These are phyloP conservation scores for Leucogyrophana mollusca DNA, from an alignment of 768 basidiomycete species.

Conservation along the genomic window DNA sequence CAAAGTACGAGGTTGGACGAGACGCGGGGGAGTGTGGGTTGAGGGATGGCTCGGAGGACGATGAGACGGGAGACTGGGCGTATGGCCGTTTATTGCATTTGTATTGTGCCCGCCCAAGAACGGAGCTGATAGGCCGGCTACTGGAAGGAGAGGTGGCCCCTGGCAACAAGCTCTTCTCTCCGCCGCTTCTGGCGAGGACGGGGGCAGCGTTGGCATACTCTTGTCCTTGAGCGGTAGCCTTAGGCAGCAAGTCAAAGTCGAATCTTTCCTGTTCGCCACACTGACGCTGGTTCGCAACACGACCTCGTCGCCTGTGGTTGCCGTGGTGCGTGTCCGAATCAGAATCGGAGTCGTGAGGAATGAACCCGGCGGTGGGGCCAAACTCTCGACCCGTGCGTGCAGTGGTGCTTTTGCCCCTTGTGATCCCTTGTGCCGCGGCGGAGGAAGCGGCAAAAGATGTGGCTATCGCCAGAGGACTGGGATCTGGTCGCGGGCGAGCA, in stretches of 20 bases:
- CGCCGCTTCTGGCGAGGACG: too few relatives aligned
- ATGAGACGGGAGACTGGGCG: conserved; percentile 1
- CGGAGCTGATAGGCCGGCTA: conserved; percentile 1
- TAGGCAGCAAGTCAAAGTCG: conserved; percentile 27
- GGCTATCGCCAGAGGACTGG: neutral
- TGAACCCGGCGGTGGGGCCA: conserved; percentile 30
- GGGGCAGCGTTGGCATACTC: too few relatives aligned
- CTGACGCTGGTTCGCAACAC: conserved; percentile 9
- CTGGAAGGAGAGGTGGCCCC: neutral
- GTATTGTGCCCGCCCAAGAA: conserved; percentile 24
- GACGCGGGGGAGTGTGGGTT: neutral
- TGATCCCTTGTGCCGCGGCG: neutral
- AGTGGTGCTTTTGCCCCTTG: too few relatives aligned
- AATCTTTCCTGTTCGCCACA: conserved; percentile 16
- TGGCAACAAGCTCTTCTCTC: neutral
- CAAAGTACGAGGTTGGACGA: conserved; percentile 5
- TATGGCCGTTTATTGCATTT: conserved; percentile 24
- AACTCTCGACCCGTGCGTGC: conserved; percentile 5
- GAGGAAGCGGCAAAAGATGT: neutral
- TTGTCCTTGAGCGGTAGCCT: neutral
- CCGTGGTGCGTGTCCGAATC: conserved; percentile 4
- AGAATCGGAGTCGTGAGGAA: conserved; percentile 14
- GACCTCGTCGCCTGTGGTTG: neutral
- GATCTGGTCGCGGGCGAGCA: conserved; percentile 8
- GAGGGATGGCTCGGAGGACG: neutral